Evolutionary conservation across 306 rosid genomes (phyloP).

Genomic region (Dryas drummondii): DNA sequence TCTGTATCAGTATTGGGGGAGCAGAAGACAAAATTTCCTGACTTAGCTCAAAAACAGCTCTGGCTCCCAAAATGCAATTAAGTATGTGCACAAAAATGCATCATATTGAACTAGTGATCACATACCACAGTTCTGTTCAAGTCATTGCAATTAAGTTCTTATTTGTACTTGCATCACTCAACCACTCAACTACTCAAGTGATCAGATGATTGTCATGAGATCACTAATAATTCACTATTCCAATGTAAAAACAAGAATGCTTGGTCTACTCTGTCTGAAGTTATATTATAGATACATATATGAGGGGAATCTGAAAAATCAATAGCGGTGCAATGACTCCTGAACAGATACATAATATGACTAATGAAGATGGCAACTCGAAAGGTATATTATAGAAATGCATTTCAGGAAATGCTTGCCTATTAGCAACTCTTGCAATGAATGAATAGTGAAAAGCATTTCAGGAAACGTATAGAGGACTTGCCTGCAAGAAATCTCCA

Average conservation of each 20-base stretch:
- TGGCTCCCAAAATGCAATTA: no score
- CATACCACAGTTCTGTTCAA: not conserved
- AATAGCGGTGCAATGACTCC: no score
- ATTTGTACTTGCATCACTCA: not conserved
- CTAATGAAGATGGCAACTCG: no score
- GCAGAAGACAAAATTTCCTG: no score
- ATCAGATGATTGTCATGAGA: not conserved
- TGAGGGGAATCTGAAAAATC: no score
- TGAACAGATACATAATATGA: no score
- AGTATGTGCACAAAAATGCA: not conserved
- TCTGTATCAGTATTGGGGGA: not conserved
- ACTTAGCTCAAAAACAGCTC: no score
- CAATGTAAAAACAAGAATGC: not conserved
- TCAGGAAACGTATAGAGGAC: not conserved
- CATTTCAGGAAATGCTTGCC: not conserved
- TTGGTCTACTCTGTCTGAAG: not conserved
- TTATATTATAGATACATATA: no score
- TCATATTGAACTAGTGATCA: not conserved
- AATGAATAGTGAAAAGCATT: not conserved
- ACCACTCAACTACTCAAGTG: no score
- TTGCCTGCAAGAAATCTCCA: conserved; percentile 39
- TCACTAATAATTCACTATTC: not conserved
- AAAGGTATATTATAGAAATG: no score
- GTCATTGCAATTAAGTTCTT: not conserved
- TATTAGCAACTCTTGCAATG: not conserved